These are phyloP conservation scores for Huntiella savannae DNA, from an alignment of 2,329 filamentous ascomycete species.

Conservation along the genomic window DNA sequence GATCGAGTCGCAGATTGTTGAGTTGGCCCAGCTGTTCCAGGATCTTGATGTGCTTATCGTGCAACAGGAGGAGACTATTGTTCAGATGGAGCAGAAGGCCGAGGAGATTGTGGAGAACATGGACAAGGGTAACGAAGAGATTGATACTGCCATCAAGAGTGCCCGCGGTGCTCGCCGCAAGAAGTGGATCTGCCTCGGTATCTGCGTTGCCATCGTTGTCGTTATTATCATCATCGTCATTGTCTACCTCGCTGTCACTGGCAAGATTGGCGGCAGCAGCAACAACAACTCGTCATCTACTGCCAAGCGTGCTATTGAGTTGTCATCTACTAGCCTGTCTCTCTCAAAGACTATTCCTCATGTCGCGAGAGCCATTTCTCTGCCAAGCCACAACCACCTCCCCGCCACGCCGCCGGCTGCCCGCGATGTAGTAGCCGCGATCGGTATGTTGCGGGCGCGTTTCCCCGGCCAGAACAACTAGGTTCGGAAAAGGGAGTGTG, in stretches of 20 bases:
- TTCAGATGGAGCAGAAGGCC: constrained; percentile 68
- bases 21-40: constrained; percentile 73
- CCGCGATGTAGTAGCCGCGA: constrained; percentile 3
- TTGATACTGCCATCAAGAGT: constrained; percentile 63
- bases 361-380: neutral
- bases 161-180: constrained; percentile 66
- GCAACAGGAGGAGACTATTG: constrained; percentile 65
- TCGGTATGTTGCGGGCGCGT: constrained; percentile 5
- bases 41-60: constrained; percentile 73
- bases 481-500: neutral
- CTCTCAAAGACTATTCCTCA: constrained; percentile 5
- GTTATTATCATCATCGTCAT: constrained; percentile 33
- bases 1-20: constrained; percentile 78
- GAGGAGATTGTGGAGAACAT: constrained; percentile 75
- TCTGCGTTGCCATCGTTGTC: constrained; percentile 37
- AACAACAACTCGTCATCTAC: constrained; percentile 17
- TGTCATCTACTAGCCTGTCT: constrained; percentile 2
- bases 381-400: constrained; percentile 6
- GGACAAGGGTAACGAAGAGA: constrained; percentile 66
- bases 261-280: constrained; percentile 16
- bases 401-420: neutral
- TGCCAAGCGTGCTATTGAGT: constrained; percentile 14
- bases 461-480: constrained; percentile 4
- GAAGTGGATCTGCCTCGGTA: constrained; percentile 91
- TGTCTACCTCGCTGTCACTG: constrained; percentile 22